Conservation (phyloP, 306 rosid species). For the Prunus campanulata region DNA sequence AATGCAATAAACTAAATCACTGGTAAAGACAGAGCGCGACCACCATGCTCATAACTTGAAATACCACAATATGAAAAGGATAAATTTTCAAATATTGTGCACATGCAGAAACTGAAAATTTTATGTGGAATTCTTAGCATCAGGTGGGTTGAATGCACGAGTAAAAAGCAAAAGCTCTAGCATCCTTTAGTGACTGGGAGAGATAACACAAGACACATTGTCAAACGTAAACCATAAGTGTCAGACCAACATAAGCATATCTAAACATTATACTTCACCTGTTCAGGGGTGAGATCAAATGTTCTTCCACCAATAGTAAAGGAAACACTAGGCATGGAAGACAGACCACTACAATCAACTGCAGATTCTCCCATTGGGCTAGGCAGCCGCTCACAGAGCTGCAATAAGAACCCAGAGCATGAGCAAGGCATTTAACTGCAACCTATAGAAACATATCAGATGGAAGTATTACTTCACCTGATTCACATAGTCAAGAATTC, state of each 20-base stretch:
- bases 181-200: not conserved
- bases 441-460: not conserved
- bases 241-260: not conserved
- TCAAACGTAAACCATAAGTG: not conserved
- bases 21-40: not conserved
- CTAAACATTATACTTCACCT: conserved; percentile 28
- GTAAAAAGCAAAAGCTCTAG: not conserved
- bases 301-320: conserved; percentile 57
- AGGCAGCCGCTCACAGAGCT: conserved; percentile 68
- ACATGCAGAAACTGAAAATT: too few species aligned
- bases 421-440: conserved; percentile 6
- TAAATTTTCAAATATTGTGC: not conserved
- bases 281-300: conserved; percentile 58
- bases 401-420: conserved; percentile 20
- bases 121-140: too few species aligned
- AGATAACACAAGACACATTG: not conserved
- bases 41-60: not conserved
- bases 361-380: conserved; percentile 77
- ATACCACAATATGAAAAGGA: not conserved
- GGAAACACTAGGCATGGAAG: conserved; percentile 57
- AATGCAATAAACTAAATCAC: not conserved
- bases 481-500: conserved; percentile 47
- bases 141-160: not conserved
- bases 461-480: conserved; percentile 34
- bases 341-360: conserved; percentile 52